These are phyloP conservation scores for Oryza glumipatula DNA, from an alignment of 176 grass and related monocot genomes.

Conservation along the genomic window DNA sequence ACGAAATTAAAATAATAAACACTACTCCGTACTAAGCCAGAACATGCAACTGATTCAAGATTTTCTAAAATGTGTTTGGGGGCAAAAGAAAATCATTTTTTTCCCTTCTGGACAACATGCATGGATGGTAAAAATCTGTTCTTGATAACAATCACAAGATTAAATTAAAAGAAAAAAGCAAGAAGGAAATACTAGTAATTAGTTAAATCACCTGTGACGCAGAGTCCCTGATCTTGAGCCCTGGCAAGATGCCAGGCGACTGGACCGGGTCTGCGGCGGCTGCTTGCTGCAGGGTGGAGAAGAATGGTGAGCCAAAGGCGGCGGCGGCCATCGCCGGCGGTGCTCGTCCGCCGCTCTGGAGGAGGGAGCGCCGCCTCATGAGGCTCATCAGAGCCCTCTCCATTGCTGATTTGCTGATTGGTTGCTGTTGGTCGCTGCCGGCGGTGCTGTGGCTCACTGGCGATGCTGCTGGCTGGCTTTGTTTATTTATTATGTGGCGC, in stretches of 20 bases:
- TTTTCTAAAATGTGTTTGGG: not conserved
- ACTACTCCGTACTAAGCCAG: not conserved
- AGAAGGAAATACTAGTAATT: not conserved
- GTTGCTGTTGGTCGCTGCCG: too few relatives aligned
- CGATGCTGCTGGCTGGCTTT: too few relatives aligned
- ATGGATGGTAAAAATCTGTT: not conserved
- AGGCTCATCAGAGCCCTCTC: constrained; percentile 57
- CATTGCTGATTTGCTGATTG: not conserved
- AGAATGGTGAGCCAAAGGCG: constrained; percentile 12
- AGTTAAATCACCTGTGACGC: constrained; percentile 52
- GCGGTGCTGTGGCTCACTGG: too few relatives aligned
- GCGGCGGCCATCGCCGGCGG: not conserved
- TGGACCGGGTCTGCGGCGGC: constrained; percentile 35
- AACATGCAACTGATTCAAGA: not conserved
- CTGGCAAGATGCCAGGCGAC: constrained; percentile 30
- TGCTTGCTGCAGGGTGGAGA: constrained; percentile 47
- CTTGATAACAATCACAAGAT: not conserved
- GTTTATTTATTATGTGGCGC: too few relatives aligned
- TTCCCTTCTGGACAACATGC: too few relatives aligned
- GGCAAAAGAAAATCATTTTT: too few relatives aligned
- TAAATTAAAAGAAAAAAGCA: not conserved
- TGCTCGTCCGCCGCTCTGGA: not conserved
- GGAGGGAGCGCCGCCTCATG: constrained; percentile 34
- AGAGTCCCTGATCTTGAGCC: constrained; percentile 56
- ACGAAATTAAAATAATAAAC: not conserved